A percentile compares a stretch with the other conserved stretches of the same genome.
phyloP scores from a whole-genome alignment of 495 filamentous ascomycete genomes.

The Eremomyces bilateralis region DNA sequence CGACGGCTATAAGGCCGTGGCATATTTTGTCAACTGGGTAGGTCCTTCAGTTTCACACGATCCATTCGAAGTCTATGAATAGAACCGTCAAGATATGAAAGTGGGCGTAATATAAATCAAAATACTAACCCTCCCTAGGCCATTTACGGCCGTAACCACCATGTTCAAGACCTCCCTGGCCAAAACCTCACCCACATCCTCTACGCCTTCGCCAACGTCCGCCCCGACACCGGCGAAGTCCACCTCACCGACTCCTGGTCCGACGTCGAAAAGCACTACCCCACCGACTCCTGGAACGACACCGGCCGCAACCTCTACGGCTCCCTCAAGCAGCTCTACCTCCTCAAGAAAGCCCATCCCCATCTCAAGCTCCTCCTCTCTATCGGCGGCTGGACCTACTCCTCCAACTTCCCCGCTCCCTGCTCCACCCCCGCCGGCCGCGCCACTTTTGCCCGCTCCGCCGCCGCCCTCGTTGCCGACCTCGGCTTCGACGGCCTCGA shows the following conservation, averaged over 20 bases:
- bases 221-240: slow-evolving; percentile 54
- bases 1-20: slow-evolving; percentile 44
- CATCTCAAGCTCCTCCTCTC: slow-evolving; percentile 80
- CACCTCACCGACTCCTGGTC: slow-evolving; percentile 69
- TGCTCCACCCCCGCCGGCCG: slow-evolving; percentile 40
- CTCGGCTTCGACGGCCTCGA: slow-evolving; percentile 40
- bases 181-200: slow-evolving; percentile 81
- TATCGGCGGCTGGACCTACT: slow-evolving; percentile 95
- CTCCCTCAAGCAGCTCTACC: slow-evolving; percentile 80
- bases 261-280: slow-evolving; percentile 67
- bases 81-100: too few species aligned
- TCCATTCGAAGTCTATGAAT: too few species aligned
- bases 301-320: slow-evolving; percentile 46
- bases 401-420: slow-evolving; percentile 59
- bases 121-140: too few species aligned
- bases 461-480: slow-evolving; percentile 45
- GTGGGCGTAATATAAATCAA: too few species aligned
- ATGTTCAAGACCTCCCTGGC: slow-evolving; percentile 69
- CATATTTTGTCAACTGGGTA: slow-evolving; percentile 75
- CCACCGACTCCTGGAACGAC: slow-evolving; percentile 49
- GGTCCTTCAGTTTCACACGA: too few species aligned
- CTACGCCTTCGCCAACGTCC: slow-evolving; percentile 75
- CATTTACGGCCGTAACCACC: slow-evolving; percentile 67
- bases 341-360: slow-evolving; percentile 73
- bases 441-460: slow-evolving; percentile 42